Conservation (phyloP, 257 asterid genomes). For the Fraxinus cuspidata region DNA sequence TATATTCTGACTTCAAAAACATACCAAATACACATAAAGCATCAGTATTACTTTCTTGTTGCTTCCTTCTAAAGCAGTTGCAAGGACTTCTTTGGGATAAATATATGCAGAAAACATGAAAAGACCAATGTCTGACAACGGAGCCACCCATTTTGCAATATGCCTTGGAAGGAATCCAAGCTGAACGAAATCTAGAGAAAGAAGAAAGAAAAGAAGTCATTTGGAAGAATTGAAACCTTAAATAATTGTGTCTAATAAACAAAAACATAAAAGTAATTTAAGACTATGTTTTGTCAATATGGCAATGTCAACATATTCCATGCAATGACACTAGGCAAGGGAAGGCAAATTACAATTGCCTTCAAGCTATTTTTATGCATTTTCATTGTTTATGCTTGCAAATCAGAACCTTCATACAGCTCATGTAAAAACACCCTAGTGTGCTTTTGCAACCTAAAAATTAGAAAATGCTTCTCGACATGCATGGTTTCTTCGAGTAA, state of each 20-base stretch:
- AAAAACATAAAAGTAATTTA: background rate
- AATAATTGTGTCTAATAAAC: background rate
- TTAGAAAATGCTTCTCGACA: background rate
- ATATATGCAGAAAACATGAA: conserved; percentile 83
- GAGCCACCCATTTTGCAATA: conserved; percentile 84
- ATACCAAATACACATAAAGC: conserved; percentile 69
- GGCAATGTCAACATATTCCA: background rate
- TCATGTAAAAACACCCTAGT: background rate
- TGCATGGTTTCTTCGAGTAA: background rate
- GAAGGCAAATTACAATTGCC: background rate
- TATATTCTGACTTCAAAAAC: conserved; percentile 21
- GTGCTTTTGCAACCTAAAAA: background rate
- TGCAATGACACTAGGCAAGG: background rate
- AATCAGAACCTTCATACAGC: background rate
- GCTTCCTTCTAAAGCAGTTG: conserved; percentile 83
- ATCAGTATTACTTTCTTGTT: conserved; percentile 58
- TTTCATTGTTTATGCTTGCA: background rate
- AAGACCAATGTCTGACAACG: conserved; percentile 68
- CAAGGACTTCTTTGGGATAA: conserved; percentile 72
- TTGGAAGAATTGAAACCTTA: background rate
- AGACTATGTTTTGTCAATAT: background rate
- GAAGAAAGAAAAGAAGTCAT: conserved; percentile 26
- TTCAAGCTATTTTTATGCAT: background rate
- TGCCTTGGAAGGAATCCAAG: conserved; percentile 82
- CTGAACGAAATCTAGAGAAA: conserved; percentile 62